Base-by-base conservation (phyloP, 805 yeast species). In the Ogataea dorogensis region DNA sequence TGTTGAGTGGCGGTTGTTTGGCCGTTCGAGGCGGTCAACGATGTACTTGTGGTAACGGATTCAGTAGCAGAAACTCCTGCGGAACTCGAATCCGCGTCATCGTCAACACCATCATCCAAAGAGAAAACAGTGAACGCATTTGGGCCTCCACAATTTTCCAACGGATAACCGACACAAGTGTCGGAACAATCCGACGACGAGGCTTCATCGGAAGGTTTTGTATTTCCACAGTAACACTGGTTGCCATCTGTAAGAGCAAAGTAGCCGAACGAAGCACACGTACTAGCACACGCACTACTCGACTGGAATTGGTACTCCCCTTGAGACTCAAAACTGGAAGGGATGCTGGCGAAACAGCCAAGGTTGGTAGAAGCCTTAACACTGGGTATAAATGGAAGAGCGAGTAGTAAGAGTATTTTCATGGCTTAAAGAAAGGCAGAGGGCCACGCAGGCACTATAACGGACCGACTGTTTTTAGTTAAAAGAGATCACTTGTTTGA, bases 201-300 rank as follows among this genome's bases (percentile, higher is more conserved):
- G 2, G 59, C 53, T 11, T 61, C 19, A 3, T 49, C 41, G 8
- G 54, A 46, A 3, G 77, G 68, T 2, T 58, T 39, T 1, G 63
- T 43, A 49, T 70, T 62, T 17, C 91, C 91, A 58, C 95, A 85
- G 51, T 72, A 82, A 58, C 95, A 85, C 13, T 59, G 56, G 17
- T 65, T 50, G 7, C 87, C 86, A 33, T 68, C 58, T 9, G 69
- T 55, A 21, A 76, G 54, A 3, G 82, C 88, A 26, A 71, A 72
- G 50, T 59, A 64, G 7, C 71, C 71, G 35, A 53, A 37, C n/a
- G 46, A 53, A 5, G 59, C 81, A 43, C 66, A 63, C 6, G 51
- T 46, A 40, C 67, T 63, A 3, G 49, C 16, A 58, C 93, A 82
- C 51, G 74, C 63, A 6, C 71, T 64, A 12, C 77, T 71, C 7